A percentile compares a stretch with the other conserved stretches of the same genome.
Conservation (phyloP, 2,329 filamentous ascomycete species). For the Rhynchosporium graminicola region DNA sequence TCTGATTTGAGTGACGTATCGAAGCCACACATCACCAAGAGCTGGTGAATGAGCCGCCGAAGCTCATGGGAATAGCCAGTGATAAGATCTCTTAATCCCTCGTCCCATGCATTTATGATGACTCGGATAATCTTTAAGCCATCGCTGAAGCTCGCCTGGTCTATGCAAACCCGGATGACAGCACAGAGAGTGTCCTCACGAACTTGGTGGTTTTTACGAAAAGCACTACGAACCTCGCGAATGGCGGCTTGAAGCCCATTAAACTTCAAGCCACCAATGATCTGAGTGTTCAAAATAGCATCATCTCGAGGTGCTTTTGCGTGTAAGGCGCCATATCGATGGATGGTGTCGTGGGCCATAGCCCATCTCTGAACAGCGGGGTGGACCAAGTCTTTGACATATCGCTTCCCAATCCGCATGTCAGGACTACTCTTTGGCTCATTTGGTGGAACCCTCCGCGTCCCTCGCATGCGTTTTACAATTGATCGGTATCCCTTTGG, state of each 20-base stretch:
- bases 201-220: constrained; percentile 35
- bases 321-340: constrained; percentile 24
- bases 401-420: constrained; percentile 27
- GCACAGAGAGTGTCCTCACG: constrained; percentile 28
- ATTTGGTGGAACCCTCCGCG: constrained; percentile 11
- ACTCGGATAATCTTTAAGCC: constrained; percentile 31
- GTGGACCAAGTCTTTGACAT: constrained; percentile 16
- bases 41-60: constrained; percentile 29
- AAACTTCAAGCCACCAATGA: constrained; percentile 33
- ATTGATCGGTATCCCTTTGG: constrained; percentile 31
- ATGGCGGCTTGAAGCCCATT: constrained; percentile 29
- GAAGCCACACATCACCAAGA: constrained; percentile 35
- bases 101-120: constrained; percentile 32
- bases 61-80: constrained; percentile 25
- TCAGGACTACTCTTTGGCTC: constrained; percentile 10
- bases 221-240: constrained; percentile 32
- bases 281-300: constrained; percentile 37
- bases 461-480: constrained; percentile 36
- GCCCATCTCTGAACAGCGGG: constrained; percentile 33
- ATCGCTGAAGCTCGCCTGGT: constrained; percentile 29
- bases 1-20: constrained; percentile 20
- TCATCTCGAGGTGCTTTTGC: constrained; percentile 34
- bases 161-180: constrained; percentile 29
- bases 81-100: constrained; percentile 2
- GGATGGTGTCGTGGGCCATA: constrained; percentile 27